Evolutionary conservation across 2,329 filamentous ascomycete species (phyloP), one percentile per base, ranked within the genome.

Genomic region (Aureobasidium pullulans): DNA sequence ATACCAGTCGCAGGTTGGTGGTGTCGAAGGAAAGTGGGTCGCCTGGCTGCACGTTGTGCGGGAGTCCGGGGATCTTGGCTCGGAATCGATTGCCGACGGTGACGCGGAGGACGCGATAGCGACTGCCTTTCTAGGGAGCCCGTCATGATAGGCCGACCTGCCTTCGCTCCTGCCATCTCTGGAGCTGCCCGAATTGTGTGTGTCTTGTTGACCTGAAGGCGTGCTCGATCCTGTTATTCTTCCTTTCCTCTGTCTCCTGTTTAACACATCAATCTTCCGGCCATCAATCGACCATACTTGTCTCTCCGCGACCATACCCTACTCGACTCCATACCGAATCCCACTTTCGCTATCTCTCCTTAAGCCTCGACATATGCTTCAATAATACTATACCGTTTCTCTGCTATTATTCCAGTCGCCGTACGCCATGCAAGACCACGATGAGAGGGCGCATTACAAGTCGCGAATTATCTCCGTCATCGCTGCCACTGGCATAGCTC

Each of bases 401-500:
- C 46, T 7, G 6, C 31, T n/a, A 16, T 23, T 48, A 19, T 19
- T 40, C n/a, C n/a, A 8, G 13, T 29, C 23, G 4, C 3, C 15
- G 7, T 16, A 40, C 48, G 78, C 69, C 63, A 77, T 80, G 73
- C 68, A 77, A 43, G 28, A 54, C 34, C 50, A 28, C 54, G 78
- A 82, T 64, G 74, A 73, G 36, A 52, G 53, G 11, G 73, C 78
- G 50, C 75, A 84, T 65, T 78, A 81, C 64, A 82, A 79, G 68
- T 85, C 85, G 63, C 88, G 92, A 66, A 79, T 96, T 57, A 75
- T 94, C 60, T 92, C 93, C 64, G 93, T 92, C 67, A 77, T 92
- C 60, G 91, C 92, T 52, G 91, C 90, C 31, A 96, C 91, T 15
- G 72, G 85, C 64, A 90, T 96, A 63, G 85, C 92, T 15, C 79